These are phyloP conservation scores for Scheffersomyces parashehatae DNA, from an alignment of 1,139 yeast genomes.

Conservation along the genomic window DNA sequence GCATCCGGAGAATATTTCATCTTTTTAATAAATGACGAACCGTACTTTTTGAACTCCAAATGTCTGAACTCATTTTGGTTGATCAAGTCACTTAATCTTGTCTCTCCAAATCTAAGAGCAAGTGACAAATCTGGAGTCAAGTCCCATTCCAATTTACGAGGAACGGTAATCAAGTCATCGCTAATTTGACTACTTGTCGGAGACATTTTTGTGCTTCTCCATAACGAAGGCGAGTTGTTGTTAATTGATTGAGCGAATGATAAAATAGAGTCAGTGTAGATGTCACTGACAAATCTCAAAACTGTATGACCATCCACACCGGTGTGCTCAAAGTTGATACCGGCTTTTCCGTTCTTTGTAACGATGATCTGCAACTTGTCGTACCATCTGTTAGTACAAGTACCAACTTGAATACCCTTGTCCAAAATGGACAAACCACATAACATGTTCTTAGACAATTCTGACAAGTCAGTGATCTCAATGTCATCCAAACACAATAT, in stretches of 20 bases:
- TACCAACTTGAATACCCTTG: slow-evolving; percentile 87
- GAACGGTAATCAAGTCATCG: slow-evolving; percentile 58
- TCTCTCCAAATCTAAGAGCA: slow-evolving; percentile 87
- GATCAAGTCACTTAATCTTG: slow-evolving; percentile 81
- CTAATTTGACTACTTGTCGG: slow-evolving; percentile 6
- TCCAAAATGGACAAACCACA: slow-evolving; percentile 82
- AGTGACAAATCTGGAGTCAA: slow-evolving; percentile 74
- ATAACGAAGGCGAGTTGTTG: slow-evolving; percentile 75
- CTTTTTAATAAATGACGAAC: slow-evolving; percentile 74
- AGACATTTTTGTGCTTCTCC: slow-evolving; percentile 51
- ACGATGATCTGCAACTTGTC: slow-evolving; percentile 87
- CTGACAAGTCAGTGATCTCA: slow-evolving; percentile 63
- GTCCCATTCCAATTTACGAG: slow-evolving; percentile 88
- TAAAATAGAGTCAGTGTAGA: slow-evolving; percentile 85
- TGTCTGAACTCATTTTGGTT: slow-evolving; percentile 88
- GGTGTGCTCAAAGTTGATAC: slow-evolving; percentile 91
- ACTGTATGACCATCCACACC: slow-evolving; percentile 97
- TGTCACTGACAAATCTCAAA: slow-evolving; percentile 81
- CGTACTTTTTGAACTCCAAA: slow-evolving; percentile 74
- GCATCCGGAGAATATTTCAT: slow-evolving; percentile 95
- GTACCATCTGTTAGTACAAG: slow-evolving; percentile 94
- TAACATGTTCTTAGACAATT: slow-evolving; percentile 77
- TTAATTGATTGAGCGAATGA: slow-evolving; percentile 85
- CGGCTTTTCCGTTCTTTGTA: slow-evolving; percentile 91
- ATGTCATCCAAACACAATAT: slow-evolving; percentile 81